phyloP scores from a whole-genome alignment of 2,329 filamentous ascomycete species.

The Ceratocystis lukuohia region DNA sequence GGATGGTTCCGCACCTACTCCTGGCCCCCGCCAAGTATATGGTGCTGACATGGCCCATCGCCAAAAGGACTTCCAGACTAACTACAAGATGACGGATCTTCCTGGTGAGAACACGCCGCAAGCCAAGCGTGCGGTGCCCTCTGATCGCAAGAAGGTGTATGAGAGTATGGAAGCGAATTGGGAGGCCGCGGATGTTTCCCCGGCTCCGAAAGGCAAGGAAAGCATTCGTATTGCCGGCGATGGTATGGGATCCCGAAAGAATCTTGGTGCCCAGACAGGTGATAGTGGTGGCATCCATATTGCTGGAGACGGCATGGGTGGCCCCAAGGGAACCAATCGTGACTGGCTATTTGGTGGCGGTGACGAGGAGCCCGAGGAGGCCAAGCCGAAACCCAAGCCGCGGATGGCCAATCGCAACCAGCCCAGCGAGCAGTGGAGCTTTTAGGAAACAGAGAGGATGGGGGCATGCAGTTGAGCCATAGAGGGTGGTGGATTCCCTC shows the following conservation, averaged over 20 bases:
- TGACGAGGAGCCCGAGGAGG: constrained; percentile 27
- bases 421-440: constrained; percentile 35
- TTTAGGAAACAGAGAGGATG: constrained; percentile 25
- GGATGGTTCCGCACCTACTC: constrained; percentile 32
- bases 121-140: constrained; percentile 34
- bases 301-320: constrained; percentile 54
- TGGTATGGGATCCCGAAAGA: constrained; percentile 44
- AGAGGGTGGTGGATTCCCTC: background rate
- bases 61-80: constrained; percentile 52
- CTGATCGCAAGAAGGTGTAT: constrained; percentile 54
- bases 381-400: constrained; percentile 23
- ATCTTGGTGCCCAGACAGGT: constrained; percentile 18
- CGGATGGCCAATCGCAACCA: constrained; percentile 31
- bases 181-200: constrained; percentile 42
- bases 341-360: constrained; percentile 47
- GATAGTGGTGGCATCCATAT: constrained; percentile 32
- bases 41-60: constrained; percentile 16
- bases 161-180: constrained; percentile 60
- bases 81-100: constrained; percentile 64
- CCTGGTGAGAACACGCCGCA: constrained; percentile 37
- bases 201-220: constrained; percentile 23
- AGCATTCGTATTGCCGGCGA: constrained; percentile 34
- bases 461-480: background rate
- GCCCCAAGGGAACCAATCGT: constrained; percentile 39
- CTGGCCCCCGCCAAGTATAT: constrained; percentile 27